Percentiles rank a stretch among this genome's conserved stretches.
phyloP scores from a whole-genome alignment of 257 asterid species.

The Solanum chilense region DNA sequence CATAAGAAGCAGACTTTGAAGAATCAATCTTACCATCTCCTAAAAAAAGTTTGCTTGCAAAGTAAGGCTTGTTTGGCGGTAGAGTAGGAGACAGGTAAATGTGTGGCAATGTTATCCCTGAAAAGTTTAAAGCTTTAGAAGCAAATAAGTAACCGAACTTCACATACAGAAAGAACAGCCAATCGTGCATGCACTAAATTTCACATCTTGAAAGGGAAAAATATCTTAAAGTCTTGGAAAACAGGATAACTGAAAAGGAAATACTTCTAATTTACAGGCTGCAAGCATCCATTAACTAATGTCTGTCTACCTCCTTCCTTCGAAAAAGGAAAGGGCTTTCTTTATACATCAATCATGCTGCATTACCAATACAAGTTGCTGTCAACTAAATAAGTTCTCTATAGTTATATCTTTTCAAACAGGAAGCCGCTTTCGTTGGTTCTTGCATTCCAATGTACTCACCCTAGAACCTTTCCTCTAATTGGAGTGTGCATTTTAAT shows the following conservation, averaged over 20 bases:
- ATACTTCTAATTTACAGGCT: neutral
- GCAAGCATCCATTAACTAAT: neutral
- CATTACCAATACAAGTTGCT: neutral
- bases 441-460: neutral
- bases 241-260: neutral
- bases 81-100: slow-evolving; percentile 52
- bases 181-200: neutral
- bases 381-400: neutral
- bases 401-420: neutral
- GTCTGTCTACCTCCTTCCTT: neutral
- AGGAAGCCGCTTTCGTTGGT: neutral
- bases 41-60: slow-evolving; percentile 19
- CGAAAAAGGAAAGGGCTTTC: neutral
- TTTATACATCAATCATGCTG: neutral
- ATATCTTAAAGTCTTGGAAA: neutral
- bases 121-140: neutral
- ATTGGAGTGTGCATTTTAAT: neutral
- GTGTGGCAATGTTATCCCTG: slow-evolving; percentile 44
- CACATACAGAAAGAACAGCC: neutral
- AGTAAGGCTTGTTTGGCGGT: slow-evolving; percentile 28
- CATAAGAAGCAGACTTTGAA: neutral
- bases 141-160: neutral
- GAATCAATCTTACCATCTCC: slow-evolving; percentile 37
- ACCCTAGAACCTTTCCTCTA: neutral
- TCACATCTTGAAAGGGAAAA: neutral